These are phyloP conservation scores for Fusarium sp. DNA, from an alignment of 2,329 filamentous ascomycete species.

Conservation along the genomic window DNA sequence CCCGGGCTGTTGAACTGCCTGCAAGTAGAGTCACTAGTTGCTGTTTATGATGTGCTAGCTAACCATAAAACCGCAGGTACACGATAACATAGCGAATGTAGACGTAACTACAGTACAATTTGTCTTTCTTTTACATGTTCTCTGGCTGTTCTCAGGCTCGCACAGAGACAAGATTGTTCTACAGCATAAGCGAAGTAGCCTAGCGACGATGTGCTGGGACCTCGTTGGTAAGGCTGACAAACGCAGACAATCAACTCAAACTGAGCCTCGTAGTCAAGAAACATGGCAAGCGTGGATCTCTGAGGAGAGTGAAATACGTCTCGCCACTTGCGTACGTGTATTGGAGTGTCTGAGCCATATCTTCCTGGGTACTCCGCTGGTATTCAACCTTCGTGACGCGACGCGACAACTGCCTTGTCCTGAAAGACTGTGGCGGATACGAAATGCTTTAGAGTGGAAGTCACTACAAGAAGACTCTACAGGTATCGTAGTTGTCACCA, in stretches of 20 bases:
- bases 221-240: not conserved
- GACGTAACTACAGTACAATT: not conserved
- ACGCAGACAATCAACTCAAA: not conserved
- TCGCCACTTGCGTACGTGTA: not conserved
- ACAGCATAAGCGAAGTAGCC: not conserved
- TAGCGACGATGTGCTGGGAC: not conserved
- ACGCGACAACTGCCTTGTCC: not conserved
- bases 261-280: rapidly evolving
- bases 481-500: not conserved
- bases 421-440: not conserved
- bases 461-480: rapidly evolving
- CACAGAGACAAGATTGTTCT: not conserved
- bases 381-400: not conserved
- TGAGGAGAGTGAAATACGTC: not conserved
- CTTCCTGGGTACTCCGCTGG: not conserved
- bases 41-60: not conserved
- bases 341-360: not conserved
- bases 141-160: not conserved
- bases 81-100: not conserved
- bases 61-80: not conserved
- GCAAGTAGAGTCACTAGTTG: not conserved
- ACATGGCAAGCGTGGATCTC: rapidly evolving
- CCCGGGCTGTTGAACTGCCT: not conserved
- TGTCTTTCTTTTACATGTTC: not conserved
- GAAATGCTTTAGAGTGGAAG: not conserved